Percentiles rank a stretch among this genome's conserved stretches.
phyloP scores from a whole-genome alignment of 202 grass and related monocot species.

The Sporobolus alterniflorus region DNA sequence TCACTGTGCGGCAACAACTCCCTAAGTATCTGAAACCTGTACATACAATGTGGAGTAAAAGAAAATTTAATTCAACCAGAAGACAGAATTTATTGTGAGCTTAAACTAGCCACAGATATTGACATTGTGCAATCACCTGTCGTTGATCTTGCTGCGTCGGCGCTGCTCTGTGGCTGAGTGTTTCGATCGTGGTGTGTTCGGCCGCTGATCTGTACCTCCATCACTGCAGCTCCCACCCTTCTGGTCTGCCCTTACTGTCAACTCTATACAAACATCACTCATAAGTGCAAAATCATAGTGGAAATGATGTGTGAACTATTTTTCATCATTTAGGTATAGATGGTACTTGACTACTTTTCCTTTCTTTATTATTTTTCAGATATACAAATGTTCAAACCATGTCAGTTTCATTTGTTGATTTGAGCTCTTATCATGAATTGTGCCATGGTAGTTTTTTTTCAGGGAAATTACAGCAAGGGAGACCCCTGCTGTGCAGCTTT shows the following conservation, averaged over 20 bases:
- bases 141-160: conserved; percentile 98
- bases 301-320: neutral
- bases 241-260: conserved; percentile 69
- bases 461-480: no score
- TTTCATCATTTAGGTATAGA: neutral
- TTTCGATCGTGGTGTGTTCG: conserved; percentile 91
- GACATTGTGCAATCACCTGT: conserved; percentile 59
- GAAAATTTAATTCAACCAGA: conserved; percentile 6
- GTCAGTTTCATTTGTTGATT: conserved; percentile 21
- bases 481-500: no score
- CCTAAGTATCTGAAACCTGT: conserved; percentile 99
- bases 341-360: neutral
- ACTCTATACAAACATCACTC: conserved; percentile 47
- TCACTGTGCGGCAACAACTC: conserved; percentile 94
- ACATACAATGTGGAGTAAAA: conserved; percentile 12
- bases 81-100: neutral
- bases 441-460: neutral
- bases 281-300: conserved; percentile 20
- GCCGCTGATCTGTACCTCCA: conserved; percentile 76
- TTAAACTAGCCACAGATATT: neutral
- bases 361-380: neutral
- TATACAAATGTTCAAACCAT: neutral
- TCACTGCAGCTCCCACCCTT: conserved; percentile 81
- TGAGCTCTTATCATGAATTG: neutral
- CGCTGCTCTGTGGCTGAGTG: conserved; percentile 97